Percentiles rank a stretch among this genome's conserved stretches.
Evolutionary conservation across 768 basidiomycete genomes (phyloP).

Genomic region (Agrocybe chaxingu): DNA sequence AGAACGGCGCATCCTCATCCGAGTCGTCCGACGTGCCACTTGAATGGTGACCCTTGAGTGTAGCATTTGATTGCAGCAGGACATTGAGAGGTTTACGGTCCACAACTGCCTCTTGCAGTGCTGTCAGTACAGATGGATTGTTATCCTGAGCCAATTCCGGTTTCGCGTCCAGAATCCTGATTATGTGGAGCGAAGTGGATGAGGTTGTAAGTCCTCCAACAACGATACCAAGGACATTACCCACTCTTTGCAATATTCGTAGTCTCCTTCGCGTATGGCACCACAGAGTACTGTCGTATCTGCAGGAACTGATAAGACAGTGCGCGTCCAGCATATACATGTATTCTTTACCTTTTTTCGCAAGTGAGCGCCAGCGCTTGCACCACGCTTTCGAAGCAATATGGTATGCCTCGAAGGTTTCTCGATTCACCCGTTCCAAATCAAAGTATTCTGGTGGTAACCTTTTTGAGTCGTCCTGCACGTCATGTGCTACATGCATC

Average conservation of each 20-base stretch:
- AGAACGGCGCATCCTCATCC: background rate
- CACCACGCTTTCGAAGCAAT: background rate
- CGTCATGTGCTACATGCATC: background rate
- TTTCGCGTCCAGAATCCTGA: background rate
- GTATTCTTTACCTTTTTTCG: background rate
- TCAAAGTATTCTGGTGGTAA: constrained; percentile 1
- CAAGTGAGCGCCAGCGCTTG: background rate
- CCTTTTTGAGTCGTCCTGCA: background rate
- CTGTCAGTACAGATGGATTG: background rate
- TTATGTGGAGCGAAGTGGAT: too few relatives aligned
- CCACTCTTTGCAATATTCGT: constrained; percentile 4
- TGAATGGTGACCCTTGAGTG: too few relatives aligned
- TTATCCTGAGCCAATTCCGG: background rate
- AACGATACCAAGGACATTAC: background rate
- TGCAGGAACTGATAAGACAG: background rate
- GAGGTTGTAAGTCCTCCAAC: background rate
- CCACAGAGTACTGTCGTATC: background rate
- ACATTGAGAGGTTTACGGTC: background rate
- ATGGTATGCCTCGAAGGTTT: background rate
- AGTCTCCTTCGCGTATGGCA: background rate
- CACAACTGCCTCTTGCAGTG: background rate
- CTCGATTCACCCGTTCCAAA: background rate
- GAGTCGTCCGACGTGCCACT: too few relatives aligned
- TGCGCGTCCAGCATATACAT: background rate
- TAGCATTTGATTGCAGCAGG: too few relatives aligned